A percentile compares a stretch with the other conserved stretches of the same genome.
phyloP scores from a whole-genome alignment of 768 basidiomycete genomes.

The Tulasnella sp. region DNA sequence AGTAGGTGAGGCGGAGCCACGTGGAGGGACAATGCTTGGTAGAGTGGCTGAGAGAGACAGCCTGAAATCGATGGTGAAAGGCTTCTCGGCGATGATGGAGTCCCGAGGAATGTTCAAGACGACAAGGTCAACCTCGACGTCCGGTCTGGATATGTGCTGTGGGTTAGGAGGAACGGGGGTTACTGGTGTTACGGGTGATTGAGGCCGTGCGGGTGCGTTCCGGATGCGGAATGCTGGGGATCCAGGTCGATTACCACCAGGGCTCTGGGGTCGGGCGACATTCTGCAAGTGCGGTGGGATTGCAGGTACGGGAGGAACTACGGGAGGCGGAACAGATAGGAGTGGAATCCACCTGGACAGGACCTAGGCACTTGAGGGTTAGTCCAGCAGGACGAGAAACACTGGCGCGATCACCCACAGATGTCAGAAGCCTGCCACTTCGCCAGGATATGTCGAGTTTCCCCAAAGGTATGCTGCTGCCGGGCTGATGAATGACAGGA shows the following conservation, averaged over 20 bases:
- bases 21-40: slow-evolving; percentile 26
- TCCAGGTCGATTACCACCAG: slow-evolving; percentile 15
- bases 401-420: slow-evolving; percentile 33
- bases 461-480: slow-evolving; percentile 69
- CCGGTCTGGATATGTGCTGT: slow-evolving; percentile 24
- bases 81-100: slow-evolving; percentile 40
- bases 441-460: slow-evolving; percentile 82
- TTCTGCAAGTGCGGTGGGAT: slow-evolving; percentile 70
- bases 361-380: slow-evolving; percentile 33
- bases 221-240: slow-evolving; percentile 14
- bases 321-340: slow-evolving; percentile 31
- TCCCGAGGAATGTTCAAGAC: slow-evolving; percentile 41
- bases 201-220: slow-evolving; percentile 25
- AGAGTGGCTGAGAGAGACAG: slow-evolving; percentile 41
- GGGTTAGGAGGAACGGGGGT: slow-evolving; percentile 21
- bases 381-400: neutral
- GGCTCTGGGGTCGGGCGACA: slow-evolving; percentile 15
- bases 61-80: slow-evolving; percentile 48
- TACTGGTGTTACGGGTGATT: slow-evolving; percentile 25
- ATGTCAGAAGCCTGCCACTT: slow-evolving; percentile 79
- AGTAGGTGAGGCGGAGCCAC: slow-evolving; percentile 13
- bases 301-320: slow-evolving; percentile 42
- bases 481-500: slow-evolving; percentile 44
- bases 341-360: slow-evolving; percentile 69
- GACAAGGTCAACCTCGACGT: slow-evolving; percentile 49